Base-by-base conservation (phyloP, 805 yeast genomes). In the Pichia nanzhaoensis region DNA sequence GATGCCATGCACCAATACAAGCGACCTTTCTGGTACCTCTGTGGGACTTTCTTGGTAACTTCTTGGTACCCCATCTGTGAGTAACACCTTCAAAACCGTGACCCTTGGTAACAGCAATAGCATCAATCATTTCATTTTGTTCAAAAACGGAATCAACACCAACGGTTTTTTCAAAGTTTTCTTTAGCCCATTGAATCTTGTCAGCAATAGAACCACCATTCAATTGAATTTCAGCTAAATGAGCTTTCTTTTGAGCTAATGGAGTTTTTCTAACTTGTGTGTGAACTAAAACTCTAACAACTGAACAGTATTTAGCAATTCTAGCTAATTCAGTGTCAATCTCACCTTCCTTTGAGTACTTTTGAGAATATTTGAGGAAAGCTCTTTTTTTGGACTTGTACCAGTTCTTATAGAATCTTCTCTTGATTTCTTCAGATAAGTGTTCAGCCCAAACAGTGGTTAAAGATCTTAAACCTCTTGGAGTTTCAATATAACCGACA, bases 351-450 rank as follows among this genome's bases (percentile, higher is more conserved):
- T 82, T 79, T 64, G 97, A 85, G 84, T 90, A 91, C 82, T 93
- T 91, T 74, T 93, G 84, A 73, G 98, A 84, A 88, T 93, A 93
- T 79, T 91, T 90, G 86, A 98, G 86, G 95, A 93, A 93, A 68
- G 99, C 99, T 91, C 90, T 90, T 96, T 93, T 93, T 91, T 93
- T 93, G 64, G 96, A 84, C 84, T 90, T 90, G 96, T 87, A 93
- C 99, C 99, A 93, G 96, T 91, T 93, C 88, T 90, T 93, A 96
- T 93, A 93, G 96, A 93, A 93, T 82, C 97, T 88, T 83, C 99
- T 88, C 86, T 84, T 91, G 75, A 93, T 82, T 78, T 93, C 99
- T 72, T 93, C 99, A 68, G 96, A 85, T 70, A 93, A 82, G 79
- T 93, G 99, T 82, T 93, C 98, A 69, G 99, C 99, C 99, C 99